phyloP scores from a whole-genome alignment of 129 eudicot genomes.

The Flaveria linearis region DNA sequence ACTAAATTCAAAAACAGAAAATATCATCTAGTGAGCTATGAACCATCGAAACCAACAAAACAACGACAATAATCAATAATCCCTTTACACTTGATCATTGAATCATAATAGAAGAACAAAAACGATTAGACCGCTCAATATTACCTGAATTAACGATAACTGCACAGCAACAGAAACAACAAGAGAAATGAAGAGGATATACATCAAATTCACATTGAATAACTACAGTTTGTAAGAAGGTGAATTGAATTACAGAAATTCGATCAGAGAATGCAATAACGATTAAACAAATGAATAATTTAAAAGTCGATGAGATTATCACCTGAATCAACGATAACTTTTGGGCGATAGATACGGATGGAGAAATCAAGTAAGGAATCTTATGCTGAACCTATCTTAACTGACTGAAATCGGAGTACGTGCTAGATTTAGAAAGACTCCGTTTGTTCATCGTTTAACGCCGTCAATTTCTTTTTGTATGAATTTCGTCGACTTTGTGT shows the following conservation, averaged over 20 bases:
- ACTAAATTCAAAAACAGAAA: not conserved
- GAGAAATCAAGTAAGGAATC: conserved; percentile 24
- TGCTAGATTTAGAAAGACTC: conserved; percentile 26
- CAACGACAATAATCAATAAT: not conserved
- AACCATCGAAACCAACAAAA: conserved; percentile 16
- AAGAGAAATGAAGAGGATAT: not conserved
- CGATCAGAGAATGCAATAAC: conserved; percentile 23
- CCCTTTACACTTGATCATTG: not conserved
- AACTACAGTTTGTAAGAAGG: conserved; percentile 17
- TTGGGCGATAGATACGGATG: conserved; percentile 14
- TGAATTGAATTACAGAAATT: conserved; percentile 7
- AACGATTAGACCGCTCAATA: not conserved
- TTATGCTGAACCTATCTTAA: conserved; percentile 13
- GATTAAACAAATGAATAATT: not conserved
- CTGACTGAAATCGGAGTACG: conserved; percentile 25
- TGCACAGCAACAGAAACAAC: not conserved
- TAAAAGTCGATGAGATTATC: not conserved
- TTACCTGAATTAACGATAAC: conserved; percentile 30
- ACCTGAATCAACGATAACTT: conserved; percentile 14
- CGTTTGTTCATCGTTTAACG: conserved; percentile 9
- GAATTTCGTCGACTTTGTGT: not conserved
- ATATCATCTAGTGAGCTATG: not conserved
- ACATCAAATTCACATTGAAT: conserved; percentile 1
- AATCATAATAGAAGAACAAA: not conserved
- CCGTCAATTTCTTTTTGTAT: not conserved